Evolutionary conservation across 2,329 filamentous ascomycete genomes (phyloP).

Genomic region (Sarocladium strictum): DNA sequence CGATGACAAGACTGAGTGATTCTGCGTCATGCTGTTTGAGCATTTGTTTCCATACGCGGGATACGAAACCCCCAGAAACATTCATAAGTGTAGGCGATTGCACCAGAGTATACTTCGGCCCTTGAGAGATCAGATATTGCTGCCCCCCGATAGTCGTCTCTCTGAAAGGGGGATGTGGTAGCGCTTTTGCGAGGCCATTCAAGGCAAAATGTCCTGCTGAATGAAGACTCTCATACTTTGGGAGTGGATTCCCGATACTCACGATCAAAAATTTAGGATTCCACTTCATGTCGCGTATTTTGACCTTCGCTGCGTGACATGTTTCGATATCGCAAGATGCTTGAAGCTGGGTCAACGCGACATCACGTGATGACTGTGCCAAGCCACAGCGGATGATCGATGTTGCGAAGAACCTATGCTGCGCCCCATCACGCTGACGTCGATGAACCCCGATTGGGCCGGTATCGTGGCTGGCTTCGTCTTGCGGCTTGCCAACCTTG

Average conservation of each 20-base stretch:
- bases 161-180: conserved; percentile 42
- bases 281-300: conserved; percentile 22
- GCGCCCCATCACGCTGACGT: conserved; percentile 19
- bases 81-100: conserved; percentile 83
- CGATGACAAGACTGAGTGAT: conserved; percentile 56
- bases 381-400: conserved; percentile 11
- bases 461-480: conserved; percentile 24
- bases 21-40: conserved; percentile 29
- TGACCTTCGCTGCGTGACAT: conserved; percentile 11
- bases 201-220: conserved; percentile 80
- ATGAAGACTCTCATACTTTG: conserved; percentile 75
- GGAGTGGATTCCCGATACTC: conserved; percentile 78
- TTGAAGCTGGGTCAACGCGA: conserved; percentile 13
- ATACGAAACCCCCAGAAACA: conserved; percentile 65
- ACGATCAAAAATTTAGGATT: conserved; percentile 64
- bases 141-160: conserved; percentile 44
- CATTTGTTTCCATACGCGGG: conserved; percentile 57
- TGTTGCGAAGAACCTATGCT: conserved; percentile 12
- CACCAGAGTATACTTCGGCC: conserved; percentile 57
- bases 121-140: conserved; percentile 41
- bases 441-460: conserved; percentile 12
- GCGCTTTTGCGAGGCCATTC: conserved; percentile 45
- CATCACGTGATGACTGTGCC: conserved; percentile 21
- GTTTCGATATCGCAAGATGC: conserved; percentile 7
- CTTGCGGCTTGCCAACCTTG: conserved; percentile 9